Base-by-base conservation (phyloP, 345 rosid genomes). In the rapeseed (Brassica napus) region DNA sequence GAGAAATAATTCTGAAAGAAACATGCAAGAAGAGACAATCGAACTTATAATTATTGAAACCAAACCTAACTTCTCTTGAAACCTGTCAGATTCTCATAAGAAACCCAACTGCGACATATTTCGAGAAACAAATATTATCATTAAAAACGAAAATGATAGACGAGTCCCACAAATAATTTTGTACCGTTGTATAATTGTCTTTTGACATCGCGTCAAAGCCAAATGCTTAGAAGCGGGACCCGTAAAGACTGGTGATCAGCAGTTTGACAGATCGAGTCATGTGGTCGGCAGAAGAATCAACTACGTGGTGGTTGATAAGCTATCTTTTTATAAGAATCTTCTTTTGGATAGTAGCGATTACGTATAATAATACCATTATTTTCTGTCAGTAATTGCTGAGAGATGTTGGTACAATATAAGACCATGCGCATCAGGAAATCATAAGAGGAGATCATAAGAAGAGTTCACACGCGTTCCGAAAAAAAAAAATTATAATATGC, bases 291-390 rank as follows among this genome's bases (percentile, higher is more conserved):
- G 59, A 16, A 79, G 71, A 79, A 52, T 60, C 82, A 49, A 68
- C 74, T 11, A 79, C 82, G 82, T 79, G 75, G 79, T 69, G 61
- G 79, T 79, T 79, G 82, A 79, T 79, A 79, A 74, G 79, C 71
- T 69, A 79, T 79, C 79, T 62, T 74, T 74, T 30, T 58, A 8
- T 54, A 12, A 2, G 42, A 1, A 55, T 39, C 30, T 72, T 8
- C 18, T 23, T 64, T 79, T 79, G 74, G 69, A 73, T 23, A 73
- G 67, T 78, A 65, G 76, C 77, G 71, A 65, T 68, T 18, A 0
- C 78, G 65, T 79, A 79, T 72, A 66, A 57, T 58, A 52, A 6
- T 1, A 30, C 54, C 15, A 44, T 44, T 12, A 6, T 35, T 18
- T 1, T 18, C 57, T 54, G 15, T 65, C 65, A 28, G 31, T 24